Percentiles rank a stretch among this genome's conserved stretches.
Conservation (phyloP, 2,329 filamentous ascomycete genomes). For the Calonectria crousiana region DNA sequence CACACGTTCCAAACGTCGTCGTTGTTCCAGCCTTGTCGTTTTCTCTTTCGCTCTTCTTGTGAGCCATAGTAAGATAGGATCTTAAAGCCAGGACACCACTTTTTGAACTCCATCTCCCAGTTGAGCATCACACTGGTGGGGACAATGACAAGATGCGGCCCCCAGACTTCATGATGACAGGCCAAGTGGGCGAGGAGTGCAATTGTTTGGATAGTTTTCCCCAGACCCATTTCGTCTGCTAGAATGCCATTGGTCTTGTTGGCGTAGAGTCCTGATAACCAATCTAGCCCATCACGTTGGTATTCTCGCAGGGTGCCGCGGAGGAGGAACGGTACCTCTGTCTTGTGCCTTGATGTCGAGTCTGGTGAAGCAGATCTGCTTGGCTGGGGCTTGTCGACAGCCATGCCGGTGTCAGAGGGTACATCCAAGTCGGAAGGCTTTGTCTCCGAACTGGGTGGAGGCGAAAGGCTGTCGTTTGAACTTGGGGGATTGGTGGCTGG, state of each 20-base stretch:
- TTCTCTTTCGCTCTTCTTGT: slow-evolving; percentile 90
- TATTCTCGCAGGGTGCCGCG: slow-evolving; percentile 94
- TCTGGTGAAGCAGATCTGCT: slow-evolving; percentile 51
- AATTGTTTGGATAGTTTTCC: slow-evolving; percentile 99
- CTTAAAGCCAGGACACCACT: slow-evolving; percentile 98
- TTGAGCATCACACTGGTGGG: slow-evolving; percentile 99
- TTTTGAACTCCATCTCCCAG: slow-evolving; percentile 99
- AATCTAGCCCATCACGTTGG: slow-evolving; percentile 96
- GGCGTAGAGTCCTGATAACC: slow-evolving; percentile 92
- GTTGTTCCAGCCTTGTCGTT: slow-evolving; percentile 93
- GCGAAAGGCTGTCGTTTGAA: slow-evolving; percentile 60
- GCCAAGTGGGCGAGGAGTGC: slow-evolving; percentile 92
- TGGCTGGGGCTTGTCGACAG: slow-evolving; percentile 42
- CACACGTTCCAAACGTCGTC: slow-evolving; percentile 96
- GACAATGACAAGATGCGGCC: slow-evolving; percentile 94
- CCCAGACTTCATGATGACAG: slow-evolving; percentile 91
- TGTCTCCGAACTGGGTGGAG: slow-evolving; percentile 60
- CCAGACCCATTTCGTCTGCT: slow-evolving; percentile 98
- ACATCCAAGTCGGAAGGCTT: slow-evolving; percentile 64
- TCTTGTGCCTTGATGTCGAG: slow-evolving; percentile 64
- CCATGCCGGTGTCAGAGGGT: slow-evolving; percentile 52
- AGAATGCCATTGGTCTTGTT: slow-evolving; percentile 96
- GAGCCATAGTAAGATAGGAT: slow-evolving; percentile 97
- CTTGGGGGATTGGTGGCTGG: slow-evolving; percentile 57
- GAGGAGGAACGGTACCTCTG: slow-evolving; percentile 83